Percentiles rank a stretch among this genome's conserved stretches.
Evolutionary conservation across 768 basidiomycete species (phyloP).

Genomic region (Boletus patriciae): DNA sequence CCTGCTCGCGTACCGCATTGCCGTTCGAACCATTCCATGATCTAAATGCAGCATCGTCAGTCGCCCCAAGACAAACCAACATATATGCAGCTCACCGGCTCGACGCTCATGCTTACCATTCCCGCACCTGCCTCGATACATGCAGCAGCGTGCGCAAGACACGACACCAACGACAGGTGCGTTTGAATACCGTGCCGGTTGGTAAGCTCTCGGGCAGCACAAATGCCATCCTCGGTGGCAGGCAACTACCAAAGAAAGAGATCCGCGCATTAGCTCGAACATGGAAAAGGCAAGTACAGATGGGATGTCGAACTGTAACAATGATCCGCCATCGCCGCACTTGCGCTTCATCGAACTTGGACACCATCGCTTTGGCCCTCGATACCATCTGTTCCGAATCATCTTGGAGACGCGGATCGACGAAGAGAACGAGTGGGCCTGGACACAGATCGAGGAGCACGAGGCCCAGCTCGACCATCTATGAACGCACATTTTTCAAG

Average conservation of each 20-base stretch:
- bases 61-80: neutral
- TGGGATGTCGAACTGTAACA: slow-evolving; percentile 42
- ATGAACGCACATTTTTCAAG: neutral
- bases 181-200: slow-evolving; percentile 42
- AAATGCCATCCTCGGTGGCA: slow-evolving; percentile 54
- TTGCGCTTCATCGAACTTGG: slow-evolving; percentile 42
- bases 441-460: slow-evolving; percentile 44
- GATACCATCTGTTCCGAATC: slow-evolving; percentile 41
- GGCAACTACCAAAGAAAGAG: slow-evolving; percentile 44
- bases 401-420: slow-evolving; percentile 49
- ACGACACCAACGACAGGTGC: slow-evolving; percentile 53
- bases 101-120: slow-evolving; percentile 50
- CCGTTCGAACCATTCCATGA: slow-evolving; percentile 45
- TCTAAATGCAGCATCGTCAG: slow-evolving; percentile 27
- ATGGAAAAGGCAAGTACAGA: neutral
- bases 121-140: slow-evolving; percentile 54
- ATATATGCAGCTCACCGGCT: slow-evolving; percentile 40
- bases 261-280: neutral
- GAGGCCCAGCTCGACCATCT: slow-evolving; percentile 54
- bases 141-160: slow-evolving; percentile 52
- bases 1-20: slow-evolving; percentile 13
- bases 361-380: slow-evolving; percentile 42
- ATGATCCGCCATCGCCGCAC: slow-evolving; percentile 43
- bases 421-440: slow-evolving; percentile 50
- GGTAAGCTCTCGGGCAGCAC: slow-evolving; percentile 44